These are phyloP conservation scores for Boletus mariae DNA, from an alignment of 1,284 basidiomycete genomes.

Conservation along the genomic window DNA sequence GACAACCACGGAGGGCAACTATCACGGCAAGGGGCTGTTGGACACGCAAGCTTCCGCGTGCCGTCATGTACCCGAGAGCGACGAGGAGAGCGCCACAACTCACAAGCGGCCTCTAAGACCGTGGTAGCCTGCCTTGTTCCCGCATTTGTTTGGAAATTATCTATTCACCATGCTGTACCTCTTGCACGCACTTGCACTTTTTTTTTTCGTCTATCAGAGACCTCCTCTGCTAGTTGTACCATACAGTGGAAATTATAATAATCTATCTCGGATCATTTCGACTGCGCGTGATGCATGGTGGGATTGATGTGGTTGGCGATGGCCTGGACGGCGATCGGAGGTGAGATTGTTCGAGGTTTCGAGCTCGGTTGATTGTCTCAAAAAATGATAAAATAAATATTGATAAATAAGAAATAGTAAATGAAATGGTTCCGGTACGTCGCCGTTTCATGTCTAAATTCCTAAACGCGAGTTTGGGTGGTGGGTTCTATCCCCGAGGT, in stretches of 20 bases:
- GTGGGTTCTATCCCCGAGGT: background rate
- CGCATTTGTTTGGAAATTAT: background rate
- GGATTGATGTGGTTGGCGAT: no score
- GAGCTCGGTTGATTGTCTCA: background rate
- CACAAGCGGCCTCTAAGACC: constrained; percentile 31
- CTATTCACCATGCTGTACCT: background rate
- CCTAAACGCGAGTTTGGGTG: background rate
- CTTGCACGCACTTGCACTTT: background rate
- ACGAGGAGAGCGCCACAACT: constrained; percentile 23
- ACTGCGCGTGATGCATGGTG: background rate
- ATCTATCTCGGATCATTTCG: background rate
- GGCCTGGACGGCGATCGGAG: background rate
- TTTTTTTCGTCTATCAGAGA: background rate
- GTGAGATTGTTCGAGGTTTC: background rate
- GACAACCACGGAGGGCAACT: constrained; percentile 4
- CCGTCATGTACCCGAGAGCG: constrained; percentile 21
- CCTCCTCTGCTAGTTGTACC: constrained; percentile 18
- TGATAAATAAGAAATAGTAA: background rate
- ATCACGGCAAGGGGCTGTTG: constrained; percentile 17
- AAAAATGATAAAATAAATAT: background rate
- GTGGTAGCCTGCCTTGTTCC: constrained; percentile 25
- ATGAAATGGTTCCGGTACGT: background rate
- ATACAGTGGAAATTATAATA: constrained; percentile 21
- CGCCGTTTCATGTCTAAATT: background rate
- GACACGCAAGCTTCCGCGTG: constrained; percentile 20